Base-by-base conservation (phyloP, 805 yeast species). In the Wickerhamiella lipophila region DNA sequence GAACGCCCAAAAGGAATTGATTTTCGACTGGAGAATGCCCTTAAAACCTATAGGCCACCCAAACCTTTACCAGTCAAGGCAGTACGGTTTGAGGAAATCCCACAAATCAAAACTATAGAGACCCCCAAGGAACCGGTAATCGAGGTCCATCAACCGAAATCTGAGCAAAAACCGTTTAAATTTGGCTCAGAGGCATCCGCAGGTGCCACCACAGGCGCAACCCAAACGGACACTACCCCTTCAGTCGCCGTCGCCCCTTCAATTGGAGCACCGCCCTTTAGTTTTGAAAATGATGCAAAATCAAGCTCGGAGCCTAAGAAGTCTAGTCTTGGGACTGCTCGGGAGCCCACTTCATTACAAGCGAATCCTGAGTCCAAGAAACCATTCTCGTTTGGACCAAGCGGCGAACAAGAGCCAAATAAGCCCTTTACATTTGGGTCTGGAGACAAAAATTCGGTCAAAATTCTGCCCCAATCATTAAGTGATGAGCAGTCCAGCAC, bases 31-130 rank as follows among this genome's bases (percentile, higher is more conserved):
- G 39, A 42, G 12, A 15, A 30, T 2, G 46, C 46, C 8, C 30
- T 42, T 29, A 42, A 42, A 22, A 42, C 29, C 13, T 42, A 42
- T 29, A 30, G 12, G 15, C 39, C 46, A n/a, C 36, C 46, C n/a
- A 42, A 42, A 23, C 46, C 46, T 26, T 32, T 32, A n/a, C 38
- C 38, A 11, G 19, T 16, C 21, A 32, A 32, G 11, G 15, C 38
- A 32, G 38, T 32, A 19, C 12, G 38, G 38, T 32, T 32, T 16
- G 38, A 32, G 19, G 38, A 32, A 16, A 7, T 16, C 15, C 38
- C 38, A 9, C 38, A 32, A 15, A n/a, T 32, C 21, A 16, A 32
- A 15, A 32, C 11, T 16, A 7, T 16, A 32, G 19, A 32, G 38
- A 32, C 21, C 19, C 38, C 38, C 19, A 32, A 15, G 15, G 38